Percentiles rank a stretch among this genome's conserved stretches.
Conservation (phyloP, 441 rosid genomes). For the Capsella rubella region DNA sequence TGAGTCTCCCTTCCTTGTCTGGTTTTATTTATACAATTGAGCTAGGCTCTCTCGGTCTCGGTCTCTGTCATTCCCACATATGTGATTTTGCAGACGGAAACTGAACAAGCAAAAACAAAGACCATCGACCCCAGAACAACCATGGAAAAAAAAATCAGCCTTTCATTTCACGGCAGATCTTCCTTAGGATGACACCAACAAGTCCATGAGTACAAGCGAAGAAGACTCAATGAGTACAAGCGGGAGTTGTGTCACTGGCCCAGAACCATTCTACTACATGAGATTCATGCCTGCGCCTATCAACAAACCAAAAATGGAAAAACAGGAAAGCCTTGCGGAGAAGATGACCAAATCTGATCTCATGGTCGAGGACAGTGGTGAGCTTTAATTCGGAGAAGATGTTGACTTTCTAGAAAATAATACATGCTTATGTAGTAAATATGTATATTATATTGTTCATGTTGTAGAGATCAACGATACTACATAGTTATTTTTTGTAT, state of each 20-base stretch:
- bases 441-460: too few relatives aligned
- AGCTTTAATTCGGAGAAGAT: not conserved
- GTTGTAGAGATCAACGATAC: too few relatives aligned
- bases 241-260: constrained; percentile 48
- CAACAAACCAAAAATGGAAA: constrained; percentile 17
- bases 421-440: too few relatives aligned
- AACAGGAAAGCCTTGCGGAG: constrained; percentile 47
- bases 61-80: too few relatives aligned
- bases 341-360: constrained; percentile 35
- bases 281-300: constrained; percentile 41
- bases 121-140: not conserved
- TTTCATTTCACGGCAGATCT: not conserved
- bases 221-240: constrained; percentile 49
- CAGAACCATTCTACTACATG: constrained; percentile 48
- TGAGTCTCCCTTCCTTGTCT: constrained; percentile 40
- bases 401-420: too few relatives aligned
- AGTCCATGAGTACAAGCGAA: constrained; percentile 46
- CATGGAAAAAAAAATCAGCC: constrained; percentile 25
- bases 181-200: constrained; percentile 34
- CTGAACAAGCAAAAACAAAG: constrained; percentile 23
- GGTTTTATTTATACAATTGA: not conserved
- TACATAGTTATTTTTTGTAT: too few relatives aligned
- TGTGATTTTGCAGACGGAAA: constrained; percentile 38
- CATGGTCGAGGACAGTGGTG: constrained; percentile 23
- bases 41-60: not conserved